Evolutionary conservation across 306 rosid species (phyloP).

Genomic region (Prinsepia uniflora): DNA sequence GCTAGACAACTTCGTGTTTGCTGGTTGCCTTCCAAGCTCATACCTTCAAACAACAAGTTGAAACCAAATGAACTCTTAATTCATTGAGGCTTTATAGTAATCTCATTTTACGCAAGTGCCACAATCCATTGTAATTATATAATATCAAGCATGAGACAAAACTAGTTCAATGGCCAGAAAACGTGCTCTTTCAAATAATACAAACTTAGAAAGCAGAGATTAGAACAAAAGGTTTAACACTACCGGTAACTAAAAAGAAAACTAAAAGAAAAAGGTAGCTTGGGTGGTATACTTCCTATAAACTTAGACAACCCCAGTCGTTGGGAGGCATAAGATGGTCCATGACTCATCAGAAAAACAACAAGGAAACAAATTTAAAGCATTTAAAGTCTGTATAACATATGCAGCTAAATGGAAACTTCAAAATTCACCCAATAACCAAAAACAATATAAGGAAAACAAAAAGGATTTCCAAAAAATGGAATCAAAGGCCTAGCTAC

Average conservation of each 20-base stretch:
- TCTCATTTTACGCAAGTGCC: not conserved
- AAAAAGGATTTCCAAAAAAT: not conserved
- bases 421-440: not conserved
- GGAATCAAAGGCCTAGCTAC: not conserved
- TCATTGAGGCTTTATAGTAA: too few relatives aligned
- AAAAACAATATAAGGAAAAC: not conserved
- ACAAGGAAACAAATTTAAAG: not conserved
- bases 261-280: not conserved
- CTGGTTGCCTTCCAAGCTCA: conserved; percentile 66
- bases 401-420: not conserved
- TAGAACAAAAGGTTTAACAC: not conserved
- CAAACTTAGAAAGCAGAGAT: not conserved
- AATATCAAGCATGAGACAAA: not conserved
- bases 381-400: not conserved
- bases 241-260: too few relatives aligned
- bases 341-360: not conserved
- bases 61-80: not conserved
- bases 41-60: conserved; percentile 30
- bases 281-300: not conserved
- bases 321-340: not conserved
- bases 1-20: conserved; percentile 60
- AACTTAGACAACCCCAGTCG: not conserved
- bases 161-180: not conserved
- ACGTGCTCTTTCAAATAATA: not conserved
- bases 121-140: not conserved